These are phyloP conservation scores for Talaromyces funiculosus DNA, from an alignment of 2,329 filamentous ascomycete species.

Conservation along the genomic window DNA sequence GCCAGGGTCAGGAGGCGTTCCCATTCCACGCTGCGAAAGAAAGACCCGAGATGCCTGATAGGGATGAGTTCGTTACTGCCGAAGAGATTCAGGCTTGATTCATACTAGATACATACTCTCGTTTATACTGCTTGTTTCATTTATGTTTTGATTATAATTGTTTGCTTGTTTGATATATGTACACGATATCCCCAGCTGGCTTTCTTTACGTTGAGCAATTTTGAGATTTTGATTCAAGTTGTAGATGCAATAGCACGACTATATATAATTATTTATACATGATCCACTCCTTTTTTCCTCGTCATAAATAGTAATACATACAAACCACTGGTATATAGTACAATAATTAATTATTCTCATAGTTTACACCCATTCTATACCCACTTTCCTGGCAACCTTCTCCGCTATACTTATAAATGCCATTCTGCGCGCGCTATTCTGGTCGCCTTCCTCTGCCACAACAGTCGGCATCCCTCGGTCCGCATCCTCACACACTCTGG, in stretches of 20 bases:
- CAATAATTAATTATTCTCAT: background rate
- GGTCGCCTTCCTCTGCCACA: constrained; percentile 65
- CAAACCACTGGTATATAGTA: no score
- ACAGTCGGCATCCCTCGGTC: constrained; percentile 85
- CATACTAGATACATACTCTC: background rate
- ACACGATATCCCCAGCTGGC: background rate
- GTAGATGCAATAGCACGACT: no score
- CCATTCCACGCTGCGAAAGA: background rate
- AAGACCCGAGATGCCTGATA: constrained; percentile 25
- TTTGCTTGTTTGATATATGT: background rate
- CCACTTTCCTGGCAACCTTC: constrained; percentile 42
- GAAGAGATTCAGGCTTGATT: constrained; percentile 15
- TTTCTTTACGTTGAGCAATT: background rate
- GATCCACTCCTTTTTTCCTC: background rate
- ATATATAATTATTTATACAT: no score
- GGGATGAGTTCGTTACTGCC: constrained; percentile 28
- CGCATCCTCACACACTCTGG: constrained; percentile 78
- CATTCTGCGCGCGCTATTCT: constrained; percentile 60
- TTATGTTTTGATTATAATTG: background rate
- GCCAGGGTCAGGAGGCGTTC: background rate
- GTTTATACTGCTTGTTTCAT: background rate
- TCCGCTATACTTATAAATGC: constrained; percentile 69
- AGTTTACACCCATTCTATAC: constrained; percentile 34
- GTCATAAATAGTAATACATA: background rate
- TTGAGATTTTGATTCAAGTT: background rate